Conservation (phyloP, 1,284 basidiomycete genomes). For the Sparassis latifolia region DNA sequence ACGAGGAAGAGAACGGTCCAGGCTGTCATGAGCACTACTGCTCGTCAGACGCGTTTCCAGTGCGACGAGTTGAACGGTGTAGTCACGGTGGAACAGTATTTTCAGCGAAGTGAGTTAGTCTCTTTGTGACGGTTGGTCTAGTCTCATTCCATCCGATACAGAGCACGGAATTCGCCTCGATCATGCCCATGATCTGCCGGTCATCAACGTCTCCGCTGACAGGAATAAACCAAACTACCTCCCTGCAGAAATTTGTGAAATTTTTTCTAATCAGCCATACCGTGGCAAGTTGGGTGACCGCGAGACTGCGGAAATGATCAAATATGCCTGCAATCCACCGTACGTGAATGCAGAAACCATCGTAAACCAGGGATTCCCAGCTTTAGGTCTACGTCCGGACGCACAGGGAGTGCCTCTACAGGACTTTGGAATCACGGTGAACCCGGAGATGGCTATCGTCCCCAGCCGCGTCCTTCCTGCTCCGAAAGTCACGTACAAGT, state of each 20-base stretch:
- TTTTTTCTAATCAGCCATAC: conserved; percentile 48
- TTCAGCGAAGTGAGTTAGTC: conserved; percentile 42
- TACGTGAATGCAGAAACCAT: conserved; percentile 51
- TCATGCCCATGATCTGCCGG: conserved; percentile 46
- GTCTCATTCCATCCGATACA: conserved; percentile 18
- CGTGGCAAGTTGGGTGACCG: conserved; percentile 43
- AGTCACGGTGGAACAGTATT: conserved; percentile 58
- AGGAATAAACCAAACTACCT: conserved; percentile 39
- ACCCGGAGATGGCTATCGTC: conserved; percentile 49
- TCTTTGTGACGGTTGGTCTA: background rate
- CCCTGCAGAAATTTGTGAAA: conserved; percentile 66
- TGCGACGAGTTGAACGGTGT: conserved; percentile 43
- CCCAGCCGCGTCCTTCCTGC: conserved; percentile 56
- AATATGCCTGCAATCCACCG: conserved; percentile 54
- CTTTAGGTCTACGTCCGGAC: conserved; percentile 40
- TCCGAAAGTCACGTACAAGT: conserved; percentile 48
- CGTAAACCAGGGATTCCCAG: conserved; percentile 45
- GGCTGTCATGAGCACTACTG: conserved; percentile 37
- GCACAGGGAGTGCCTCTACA: conserved; percentile 17
- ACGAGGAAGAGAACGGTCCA: conserved; percentile 43
- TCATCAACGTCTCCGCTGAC: conserved; percentile 48
- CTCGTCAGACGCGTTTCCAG: conserved; percentile 41
- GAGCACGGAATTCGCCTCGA: conserved; percentile 51
- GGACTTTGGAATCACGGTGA: conserved; percentile 49
- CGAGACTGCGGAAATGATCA: conserved; percentile 62